These are phyloP conservation scores for Cinnamomum chago DNA, from an alignment of 164 flowering plant genomes.

Conservation along the genomic window DNA sequence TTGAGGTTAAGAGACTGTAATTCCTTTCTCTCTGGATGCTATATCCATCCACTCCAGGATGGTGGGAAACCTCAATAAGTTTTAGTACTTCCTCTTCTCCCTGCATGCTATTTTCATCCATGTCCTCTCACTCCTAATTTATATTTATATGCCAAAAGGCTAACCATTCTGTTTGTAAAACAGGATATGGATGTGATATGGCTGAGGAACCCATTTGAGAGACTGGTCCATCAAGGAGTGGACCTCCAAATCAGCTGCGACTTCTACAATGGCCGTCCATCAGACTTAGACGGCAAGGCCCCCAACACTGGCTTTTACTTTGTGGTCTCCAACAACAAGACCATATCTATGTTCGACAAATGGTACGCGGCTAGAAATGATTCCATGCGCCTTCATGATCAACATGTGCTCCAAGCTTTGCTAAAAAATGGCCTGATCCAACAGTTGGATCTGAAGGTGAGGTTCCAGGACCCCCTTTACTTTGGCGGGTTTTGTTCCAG, in stretches of 20 bases:
- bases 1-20: too few relatives aligned
- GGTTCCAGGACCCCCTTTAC: conserved; percentile 35
- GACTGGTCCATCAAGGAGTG: conserved; percentile 25
- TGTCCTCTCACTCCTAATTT: too few relatives aligned
- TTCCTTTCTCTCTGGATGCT: too few relatives aligned
- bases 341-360: conserved; percentile 36
- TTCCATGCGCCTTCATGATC: conserved; percentile 51
- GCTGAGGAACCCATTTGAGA: conserved; percentile 54
- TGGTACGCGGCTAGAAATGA: conserved; percentile 53
- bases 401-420: conserved; percentile 49
- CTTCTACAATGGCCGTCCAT: conserved; percentile 31
- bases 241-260: conserved; percentile 67
- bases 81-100: too few relatives aligned
- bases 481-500: conserved; percentile 65
- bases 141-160: too few relatives aligned
- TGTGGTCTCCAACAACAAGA: conserved; percentile 14
- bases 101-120: too few relatives aligned
- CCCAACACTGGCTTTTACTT: conserved; percentile 67
- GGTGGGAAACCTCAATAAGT: too few relatives aligned
- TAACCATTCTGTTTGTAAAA: too few relatives aligned
- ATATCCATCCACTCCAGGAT: too few relatives aligned
- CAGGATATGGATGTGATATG: conserved; percentile 77
- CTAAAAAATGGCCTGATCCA: conserved; percentile 18
- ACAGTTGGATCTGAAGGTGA: conserved; percentile 21
- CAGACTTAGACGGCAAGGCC: conserved; percentile 15